Evolutionary conservation across 495 filamentous ascomycete genomes (phyloP), one percentile per base, ranked within the genome.

Genomic region (Immersiella caudata): DNA sequence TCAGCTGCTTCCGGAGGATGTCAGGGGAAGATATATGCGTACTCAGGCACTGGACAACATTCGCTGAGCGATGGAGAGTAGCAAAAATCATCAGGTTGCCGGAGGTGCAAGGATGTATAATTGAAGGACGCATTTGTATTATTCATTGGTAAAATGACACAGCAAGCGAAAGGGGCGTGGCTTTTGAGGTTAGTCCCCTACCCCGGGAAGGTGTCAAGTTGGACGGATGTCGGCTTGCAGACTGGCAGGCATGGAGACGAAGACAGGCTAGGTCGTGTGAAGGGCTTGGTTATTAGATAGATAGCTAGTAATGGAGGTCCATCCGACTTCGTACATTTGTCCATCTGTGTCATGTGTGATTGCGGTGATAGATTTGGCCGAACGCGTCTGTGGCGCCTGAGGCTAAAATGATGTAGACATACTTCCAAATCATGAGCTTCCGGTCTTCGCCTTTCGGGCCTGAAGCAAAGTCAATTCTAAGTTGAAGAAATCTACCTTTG

Each of bases 1-100:
- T 33, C 52, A 64, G 7, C 61, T 78, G 64, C 58, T 78, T 63
- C 74, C 75, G 36, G 66, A 71, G 60, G 75, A 78, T 68, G 68
- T 78, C 6, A 65, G 57, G 69, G 72, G 56, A 1, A 56, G 58
- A 67, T 76, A 78, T 60, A 65, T 75, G 72, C 33, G 74, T 22
- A 52, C 49, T 33, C 61, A 70, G 69, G 74, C 72, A 52, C 64
- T 78, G 60, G 74, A 69, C 49, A 70, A 26, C 20, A 62, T 75
- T 35, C 25, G 68, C 29, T 74, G 61, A 70, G 51, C 3, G 64
- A 22, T 9, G 29, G 57, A 36, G 21, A 0, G 35, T 46, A 46
- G 40, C 40, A 46, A 46, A n/a, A 46, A 46, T 14, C 2, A 46
- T 46, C 25, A 14, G 56, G 40, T 18, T 46, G 40, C 40, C 14